Conservation (phyloP, 2,329 filamentous ascomycete genomes). For the Blastomyces emzantsi region DNA sequence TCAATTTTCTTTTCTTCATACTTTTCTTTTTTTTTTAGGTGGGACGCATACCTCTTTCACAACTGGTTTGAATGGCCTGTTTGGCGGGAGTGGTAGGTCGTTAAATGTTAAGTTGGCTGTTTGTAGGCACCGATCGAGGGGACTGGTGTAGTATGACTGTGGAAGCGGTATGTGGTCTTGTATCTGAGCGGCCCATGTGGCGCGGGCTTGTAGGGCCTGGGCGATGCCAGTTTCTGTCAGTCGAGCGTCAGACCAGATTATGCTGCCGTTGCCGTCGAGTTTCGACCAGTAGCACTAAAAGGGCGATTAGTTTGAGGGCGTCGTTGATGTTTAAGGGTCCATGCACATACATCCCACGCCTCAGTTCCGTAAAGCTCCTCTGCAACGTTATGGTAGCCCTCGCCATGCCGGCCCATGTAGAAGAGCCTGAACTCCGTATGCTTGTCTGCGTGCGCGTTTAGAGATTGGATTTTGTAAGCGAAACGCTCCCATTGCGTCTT, state of each 20-base stretch:
- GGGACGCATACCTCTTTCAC: conserved; percentile 44
- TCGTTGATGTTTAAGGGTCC: too few species aligned
- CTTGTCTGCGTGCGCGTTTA: conserved; percentile 35
- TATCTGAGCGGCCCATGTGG: conserved; percentile 44
- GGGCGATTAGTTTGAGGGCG: background rate
- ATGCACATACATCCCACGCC: conserved; percentile 47
- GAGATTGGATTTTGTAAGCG: conserved; percentile 35
- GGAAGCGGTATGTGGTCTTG: conserved; percentile 43
- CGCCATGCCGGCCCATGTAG: conserved; percentile 52
- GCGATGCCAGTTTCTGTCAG: conserved; percentile 45
- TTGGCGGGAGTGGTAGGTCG: conserved; percentile 38
- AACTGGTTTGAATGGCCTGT: conserved; percentile 43
- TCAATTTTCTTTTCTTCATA: background rate
- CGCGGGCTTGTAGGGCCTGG: conserved; percentile 40
- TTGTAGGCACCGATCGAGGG: conserved; percentile 48
- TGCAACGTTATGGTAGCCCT: conserved; percentile 54
- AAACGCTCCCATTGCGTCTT: conserved; percentile 51
- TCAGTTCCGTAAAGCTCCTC: conserved; percentile 50
- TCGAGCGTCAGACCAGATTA: conserved; percentile 50
- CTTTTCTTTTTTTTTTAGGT: background rate
- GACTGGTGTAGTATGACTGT: conserved; percentile 49
- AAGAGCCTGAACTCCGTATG: conserved; percentile 46
- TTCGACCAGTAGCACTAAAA: conserved; percentile 49
- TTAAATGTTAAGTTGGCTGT: conserved; percentile 49
- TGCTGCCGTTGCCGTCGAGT: conserved; percentile 47